Evolutionary conservation across 2,329 filamentous ascomycete species (phyloP).

Genomic region (Amauroascus niger): DNA sequence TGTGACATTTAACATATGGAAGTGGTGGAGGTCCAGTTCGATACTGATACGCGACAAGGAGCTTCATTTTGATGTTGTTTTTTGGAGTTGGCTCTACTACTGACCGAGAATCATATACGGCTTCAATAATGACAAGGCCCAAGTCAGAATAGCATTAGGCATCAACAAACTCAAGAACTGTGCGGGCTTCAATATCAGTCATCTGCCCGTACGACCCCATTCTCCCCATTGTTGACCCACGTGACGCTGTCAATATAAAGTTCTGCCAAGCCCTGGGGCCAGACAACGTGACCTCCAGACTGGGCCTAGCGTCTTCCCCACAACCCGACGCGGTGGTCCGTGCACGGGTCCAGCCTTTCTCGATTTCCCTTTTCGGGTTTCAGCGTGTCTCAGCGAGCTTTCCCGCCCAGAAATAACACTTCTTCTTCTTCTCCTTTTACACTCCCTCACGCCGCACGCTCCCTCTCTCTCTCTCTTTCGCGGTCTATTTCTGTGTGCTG

Average conservation of each 20-base stretch:
- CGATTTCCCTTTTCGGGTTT: slow-evolving; percentile 3
- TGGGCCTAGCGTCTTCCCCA: slow-evolving; percentile 5
- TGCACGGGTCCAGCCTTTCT: slow-evolving; percentile 2
- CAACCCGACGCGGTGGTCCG: slow-evolving; percentile 1
- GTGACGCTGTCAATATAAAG: neutral
- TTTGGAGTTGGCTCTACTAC: slow-evolving; percentile 40
- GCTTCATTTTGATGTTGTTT: slow-evolving; percentile 39
- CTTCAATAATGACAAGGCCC: slow-evolving; percentile 16
- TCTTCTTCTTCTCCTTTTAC: too few relatives aligned
- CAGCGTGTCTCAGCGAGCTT: slow-evolving; percentile 4
- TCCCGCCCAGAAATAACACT: too few relatives aligned
- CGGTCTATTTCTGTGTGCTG: too few relatives aligned
- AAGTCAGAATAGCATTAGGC: neutral
- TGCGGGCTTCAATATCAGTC: neutral
- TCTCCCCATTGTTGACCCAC: neutral
- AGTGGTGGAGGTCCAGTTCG: slow-evolving; percentile 19
- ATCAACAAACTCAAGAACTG: too few relatives aligned
- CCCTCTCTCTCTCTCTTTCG: neutral
- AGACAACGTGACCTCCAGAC: neutral
- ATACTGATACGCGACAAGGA: slow-evolving; percentile 29
- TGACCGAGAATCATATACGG: slow-evolving; percentile 36
- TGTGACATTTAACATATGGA: slow-evolving; percentile 19
- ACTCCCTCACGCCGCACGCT: neutral
- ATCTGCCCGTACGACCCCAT: neutral
- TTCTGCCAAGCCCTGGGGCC: neutral